A percentile compares a stretch with the other conserved stretches of the same genome.
Evolutionary conservation across 306 rosid genomes (phyloP).

Genomic region (Ziziphus jujuba): DNA sequence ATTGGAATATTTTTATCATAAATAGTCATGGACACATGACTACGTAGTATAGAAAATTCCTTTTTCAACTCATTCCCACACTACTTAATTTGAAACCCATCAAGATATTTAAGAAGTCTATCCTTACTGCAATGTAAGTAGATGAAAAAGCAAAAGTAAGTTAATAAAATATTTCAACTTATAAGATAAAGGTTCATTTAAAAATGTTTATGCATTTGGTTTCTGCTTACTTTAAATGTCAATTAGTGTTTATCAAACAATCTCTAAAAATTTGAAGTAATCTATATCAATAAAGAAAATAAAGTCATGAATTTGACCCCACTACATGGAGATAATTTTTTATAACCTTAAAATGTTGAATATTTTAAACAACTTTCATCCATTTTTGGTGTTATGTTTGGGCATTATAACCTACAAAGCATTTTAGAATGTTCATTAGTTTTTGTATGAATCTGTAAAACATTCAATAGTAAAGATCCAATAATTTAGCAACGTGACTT

Average conservation of each 20-base stretch:
- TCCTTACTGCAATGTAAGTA: not conserved
- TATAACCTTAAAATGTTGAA: too few relatives aligned
- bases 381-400: too few relatives aligned
- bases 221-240: too few relatives aligned
- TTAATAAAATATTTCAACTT: not conserved
- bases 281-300: too few relatives aligned
- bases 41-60: not conserved
- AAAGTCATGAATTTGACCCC: too few relatives aligned
- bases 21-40: not conserved
- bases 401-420: not conserved
- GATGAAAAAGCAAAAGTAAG: not conserved
- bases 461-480: not conserved
- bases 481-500: constrained; percentile 1
- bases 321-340: too few relatives aligned
- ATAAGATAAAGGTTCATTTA: not conserved
- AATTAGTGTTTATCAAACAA: too few relatives aligned
- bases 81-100: not conserved
- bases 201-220: too few relatives aligned
- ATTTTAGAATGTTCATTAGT: not conserved
- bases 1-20: constrained; percentile 10
- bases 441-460: not conserved
- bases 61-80: not conserved
- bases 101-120: not conserved
- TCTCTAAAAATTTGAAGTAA: too few relatives aligned
- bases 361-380: too few relatives aligned